Base-by-base conservation (phyloP, 2,329 filamentous ascomycete species). In the Fusarium pseudograminearum region DNA sequence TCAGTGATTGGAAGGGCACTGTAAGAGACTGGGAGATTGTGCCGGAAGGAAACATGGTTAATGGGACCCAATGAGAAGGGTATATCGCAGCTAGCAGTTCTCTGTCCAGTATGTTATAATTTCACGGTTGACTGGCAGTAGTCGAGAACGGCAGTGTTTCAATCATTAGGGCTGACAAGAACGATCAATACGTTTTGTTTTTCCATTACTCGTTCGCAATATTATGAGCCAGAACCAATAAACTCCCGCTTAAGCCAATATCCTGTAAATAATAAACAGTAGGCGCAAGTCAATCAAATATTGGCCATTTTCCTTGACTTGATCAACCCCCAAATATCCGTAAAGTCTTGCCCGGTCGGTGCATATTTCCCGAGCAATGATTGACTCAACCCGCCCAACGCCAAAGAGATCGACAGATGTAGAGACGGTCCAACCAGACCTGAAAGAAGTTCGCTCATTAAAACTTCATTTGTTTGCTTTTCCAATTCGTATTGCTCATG, bases 1-100 rank as follows among this genome's bases (percentile, higher is more conserved):
- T 97, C 74, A 94, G 92, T 70, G 96, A 97, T 79, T 97, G 92
- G 92, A 97, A 97, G 83, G 95, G 96, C n/a, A 89, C 90, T 16
- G 93, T 98, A 7, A 89, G 91, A 74, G 95, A 98, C 77, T 98
- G 84, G 82, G 85, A 85, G 2, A 75, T 88, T 62, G 78, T 80
- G 5, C 77, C 81, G n/a, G 77, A 77, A 30, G 77, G 61, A 6
- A 62, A 67, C 3, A 57, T 76, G 22, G 74, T 84, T 14, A 86
- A 87, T 58, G 84, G 85, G 7, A 69, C 77, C 33, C 70, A 74
- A 59, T 80, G 34, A 68, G 65, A 44, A 30, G 42, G 36, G 57
- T 30, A 34, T 36, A 16, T 26, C 31, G 22, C 20, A 30, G 20
- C 26, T 41, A 18, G 20, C 36, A 45, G 36, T 50, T 53, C 28